These are phyloP conservation scores for Plasmodium falciparum DNA, from an alignment of 169 alveolate genomes.

Conservation along the genomic window DNA sequence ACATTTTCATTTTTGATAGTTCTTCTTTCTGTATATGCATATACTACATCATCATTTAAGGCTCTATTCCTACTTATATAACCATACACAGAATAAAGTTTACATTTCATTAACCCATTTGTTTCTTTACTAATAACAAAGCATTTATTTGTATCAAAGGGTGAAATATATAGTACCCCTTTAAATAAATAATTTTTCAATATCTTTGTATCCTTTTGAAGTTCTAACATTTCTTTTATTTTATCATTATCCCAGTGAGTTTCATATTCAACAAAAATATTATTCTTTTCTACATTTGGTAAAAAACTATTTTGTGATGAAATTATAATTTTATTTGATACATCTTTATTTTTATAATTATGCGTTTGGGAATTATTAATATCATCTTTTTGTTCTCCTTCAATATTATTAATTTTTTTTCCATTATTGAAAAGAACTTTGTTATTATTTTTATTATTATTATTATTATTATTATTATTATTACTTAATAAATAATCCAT, in stretches of 20 bases:
- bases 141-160: constrained; percentile 67
- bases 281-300: constrained; percentile 14
- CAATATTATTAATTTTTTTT: background rate
- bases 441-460: background rate
- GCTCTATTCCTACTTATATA: constrained; percentile 87
- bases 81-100: constrained; percentile 79
- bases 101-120: background rate
- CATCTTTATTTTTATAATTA: constrained; percentile 2
- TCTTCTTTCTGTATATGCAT: constrained; percentile 79
- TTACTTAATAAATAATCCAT: background rate
- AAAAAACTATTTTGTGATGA: background rate
- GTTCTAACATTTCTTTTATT: constrained; percentile 24
- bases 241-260: constrained; percentile 45
- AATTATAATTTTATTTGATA: background rate
- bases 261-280: constrained; percentile 55
- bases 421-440: background rate
- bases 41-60: constrained; percentile 84
- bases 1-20: constrained; percentile 25
- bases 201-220: constrained; percentile 8
- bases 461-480: background rate
- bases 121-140: constrained; percentile 39
- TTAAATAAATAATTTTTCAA: constrained; percentile 31
- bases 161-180: constrained; percentile 61
- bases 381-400: constrained; percentile 1
- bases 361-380: too few relatives aligned